A percentile compares a stretch with the other conserved stretches of the same genome.
phyloP scores from a whole-genome alignment of 352 stramenopile genomes.

The Phytopythium vexans region DNA sequence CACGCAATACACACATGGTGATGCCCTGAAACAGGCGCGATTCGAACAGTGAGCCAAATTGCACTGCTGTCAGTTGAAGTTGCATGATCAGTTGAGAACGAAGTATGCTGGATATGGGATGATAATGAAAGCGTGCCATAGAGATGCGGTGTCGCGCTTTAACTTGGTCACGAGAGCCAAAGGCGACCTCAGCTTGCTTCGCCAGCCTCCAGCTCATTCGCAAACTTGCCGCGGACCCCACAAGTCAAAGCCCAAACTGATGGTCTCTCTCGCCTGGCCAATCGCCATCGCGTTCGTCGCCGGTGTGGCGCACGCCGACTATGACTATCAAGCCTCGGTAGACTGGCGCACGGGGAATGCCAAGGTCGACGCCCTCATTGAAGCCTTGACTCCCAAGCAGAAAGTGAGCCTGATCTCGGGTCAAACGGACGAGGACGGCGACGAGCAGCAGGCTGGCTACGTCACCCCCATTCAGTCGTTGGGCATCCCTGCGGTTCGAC shows the following conservation, averaged over 20 bases:
- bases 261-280: conserved; percentile 24
- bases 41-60: no score
- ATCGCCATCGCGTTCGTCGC: conserved; percentile 19
- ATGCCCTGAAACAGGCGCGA: no score
- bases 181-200: no score
- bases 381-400: conserved; percentile 19
- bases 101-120: no score
- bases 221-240: conserved; percentile 10
- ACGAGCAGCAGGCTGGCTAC: conserved; percentile 28
- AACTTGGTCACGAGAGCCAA: no score
- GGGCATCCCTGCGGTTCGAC: conserved; percentile 20
- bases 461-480: conserved; percentile 15
- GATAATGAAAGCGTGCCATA: no score
- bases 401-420: conserved; percentile 24
- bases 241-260: conserved; percentile 5
- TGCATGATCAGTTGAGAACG: no score
- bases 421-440: conserved; percentile 13
- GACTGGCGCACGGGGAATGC: conserved; percentile 23
- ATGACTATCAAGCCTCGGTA: conserved; percentile 18
- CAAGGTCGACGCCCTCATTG: conserved; percentile 28
- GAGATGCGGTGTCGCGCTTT: no score
- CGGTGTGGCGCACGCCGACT: conserved; percentile 12
- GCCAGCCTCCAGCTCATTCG: no score
- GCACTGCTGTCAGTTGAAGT: no score
- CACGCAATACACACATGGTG: no score